Conservation (phyloP, 1,284 basidiomycete species). For the Rhodotorula sp. region DNA sequence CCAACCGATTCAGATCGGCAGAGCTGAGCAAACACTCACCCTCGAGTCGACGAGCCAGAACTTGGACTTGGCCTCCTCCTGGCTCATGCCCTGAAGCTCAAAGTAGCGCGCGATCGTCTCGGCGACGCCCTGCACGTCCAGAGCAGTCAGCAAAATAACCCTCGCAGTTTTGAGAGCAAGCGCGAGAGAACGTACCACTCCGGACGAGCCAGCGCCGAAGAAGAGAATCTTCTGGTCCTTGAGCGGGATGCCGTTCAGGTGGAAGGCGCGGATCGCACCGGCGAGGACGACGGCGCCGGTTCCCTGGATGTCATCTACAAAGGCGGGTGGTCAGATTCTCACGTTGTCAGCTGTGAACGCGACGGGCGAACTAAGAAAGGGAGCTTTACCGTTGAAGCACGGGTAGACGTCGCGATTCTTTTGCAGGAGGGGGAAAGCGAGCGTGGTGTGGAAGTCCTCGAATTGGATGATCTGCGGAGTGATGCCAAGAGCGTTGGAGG, state of each 20-base stretch:
- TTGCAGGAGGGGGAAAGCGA: slow-evolving; percentile 78
- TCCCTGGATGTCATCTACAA: slow-evolving; percentile 56
- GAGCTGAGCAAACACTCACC: slow-evolving; percentile 40
- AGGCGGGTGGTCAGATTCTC: too few species aligned
- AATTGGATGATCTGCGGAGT: slow-evolving; percentile 66
- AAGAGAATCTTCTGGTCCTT: slow-evolving; percentile 83
- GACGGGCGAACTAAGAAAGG: not conserved
- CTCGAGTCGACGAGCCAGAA: slow-evolving; percentile 83
- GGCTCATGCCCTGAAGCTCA: slow-evolving; percentile 66
- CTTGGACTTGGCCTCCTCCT: slow-evolving; percentile 71
- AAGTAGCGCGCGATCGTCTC: slow-evolving; percentile 88
- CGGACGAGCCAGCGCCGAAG: slow-evolving; percentile 84
- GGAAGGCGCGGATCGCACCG: slow-evolving; percentile 85
- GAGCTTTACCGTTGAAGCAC: slow-evolving; percentile 69
- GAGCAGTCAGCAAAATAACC: too few species aligned
- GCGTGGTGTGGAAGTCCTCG: slow-evolving; percentile 57
- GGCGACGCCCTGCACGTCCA: slow-evolving; percentile 65
- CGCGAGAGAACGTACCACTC: slow-evolving; percentile 55
- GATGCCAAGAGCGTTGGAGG: slow-evolving; percentile 22
- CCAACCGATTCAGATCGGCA: too few species aligned
- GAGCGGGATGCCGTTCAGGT: slow-evolving; percentile 66
- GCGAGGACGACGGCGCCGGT: slow-evolving; percentile 89
- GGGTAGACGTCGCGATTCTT: slow-evolving; percentile 71
- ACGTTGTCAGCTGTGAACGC: not conserved
- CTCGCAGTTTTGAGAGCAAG: too few species aligned